These are phyloP conservation scores for Epicoccum sorghinum DNA, from an alignment of 2,329 filamentous ascomycete genomes.

Conservation along the genomic window DNA sequence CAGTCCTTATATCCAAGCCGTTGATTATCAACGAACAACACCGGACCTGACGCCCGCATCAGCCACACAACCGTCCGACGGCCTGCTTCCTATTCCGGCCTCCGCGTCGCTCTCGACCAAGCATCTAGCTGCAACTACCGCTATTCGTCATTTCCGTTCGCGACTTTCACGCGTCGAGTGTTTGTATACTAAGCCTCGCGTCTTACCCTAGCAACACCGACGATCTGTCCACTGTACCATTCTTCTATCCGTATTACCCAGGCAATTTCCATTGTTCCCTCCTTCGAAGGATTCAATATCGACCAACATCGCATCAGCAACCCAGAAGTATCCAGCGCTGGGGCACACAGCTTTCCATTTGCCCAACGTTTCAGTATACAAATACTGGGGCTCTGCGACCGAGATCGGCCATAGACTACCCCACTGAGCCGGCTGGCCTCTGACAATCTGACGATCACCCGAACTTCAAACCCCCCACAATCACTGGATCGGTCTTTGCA, in stretches of 20 bases:
- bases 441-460: not conserved
- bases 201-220: constrained; percentile 36
- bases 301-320: constrained; percentile 11
- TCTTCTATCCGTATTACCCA: constrained; percentile 18
- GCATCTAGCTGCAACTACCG: constrained; percentile 30
- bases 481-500: not conserved
- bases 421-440: constrained; percentile 6
- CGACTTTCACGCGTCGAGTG: constrained; percentile 41
- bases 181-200: constrained; percentile 32
- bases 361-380: constrained; percentile 1
- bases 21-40: constrained; percentile 27
- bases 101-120: constrained; percentile 29
- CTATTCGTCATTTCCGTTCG: constrained; percentile 36
- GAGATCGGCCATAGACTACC: constrained; percentile 5
- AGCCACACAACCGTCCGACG: constrained; percentile 36
- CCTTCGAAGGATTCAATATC: constrained; percentile 8
- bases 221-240: constrained; percentile 23
- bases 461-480: not conserved
- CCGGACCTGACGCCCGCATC: constrained; percentile 35
- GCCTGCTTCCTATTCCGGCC: constrained; percentile 26
- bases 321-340: not conserved
- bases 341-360: not conserved
- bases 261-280: constrained; percentile 11
- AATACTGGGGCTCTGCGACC: constrained; percentile 1
- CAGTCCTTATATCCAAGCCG: constrained; percentile 26